Evolutionary conservation across 2,329 filamentous ascomycete species (phyloP), one percentile per base, ranked within the genome.

Genomic region (Fusarium floridanum): DNA sequence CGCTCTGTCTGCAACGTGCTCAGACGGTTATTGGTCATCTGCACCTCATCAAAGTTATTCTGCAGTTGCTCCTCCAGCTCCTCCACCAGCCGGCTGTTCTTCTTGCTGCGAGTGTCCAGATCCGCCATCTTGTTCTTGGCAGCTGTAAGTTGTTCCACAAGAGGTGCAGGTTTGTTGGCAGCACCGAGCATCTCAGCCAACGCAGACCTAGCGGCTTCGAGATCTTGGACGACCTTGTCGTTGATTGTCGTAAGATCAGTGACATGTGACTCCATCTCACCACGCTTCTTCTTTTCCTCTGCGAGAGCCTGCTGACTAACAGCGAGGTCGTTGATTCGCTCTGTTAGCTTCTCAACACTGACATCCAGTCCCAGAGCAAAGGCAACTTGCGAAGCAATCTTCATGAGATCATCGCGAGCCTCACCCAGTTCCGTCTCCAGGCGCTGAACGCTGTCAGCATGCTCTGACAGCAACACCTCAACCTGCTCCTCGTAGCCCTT

Each of bases 61-160:
- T 96, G 95, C 64, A 99, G 91, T 83, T 99, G 97, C 78, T 98
- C 96, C 83, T 99, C 97, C 6, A 99, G 91, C 84, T 99, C 96
- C 82, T 98, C 95, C 10, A 99, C 94, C 14, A 99, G 87, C 24
- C 95, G 91, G 48, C 94, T 93, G 83, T 97, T 97, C 88, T 97
- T 98, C 86, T 95, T 92, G 87, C 97, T 97, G 84, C 88, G 88
- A 48, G 82, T 86, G 77, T 92, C 89, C 24, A 93, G 83, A 50
- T 92, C 90, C 9, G 80, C 78, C 83, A 93, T 90, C 80, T 91
- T 91, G 81, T 91, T 90, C 82, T 91, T 91, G 74, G 96, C 85
- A 6, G 89, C 87, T 29, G 88, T 84, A 24, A 92, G 80, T 77
- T 91, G 89, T 60, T 91, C 89, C 2, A 83, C 80, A 34, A 92